Conservation (phyloP, 768 basidiomycete genomes). For the Mrakia frigida region DNA sequence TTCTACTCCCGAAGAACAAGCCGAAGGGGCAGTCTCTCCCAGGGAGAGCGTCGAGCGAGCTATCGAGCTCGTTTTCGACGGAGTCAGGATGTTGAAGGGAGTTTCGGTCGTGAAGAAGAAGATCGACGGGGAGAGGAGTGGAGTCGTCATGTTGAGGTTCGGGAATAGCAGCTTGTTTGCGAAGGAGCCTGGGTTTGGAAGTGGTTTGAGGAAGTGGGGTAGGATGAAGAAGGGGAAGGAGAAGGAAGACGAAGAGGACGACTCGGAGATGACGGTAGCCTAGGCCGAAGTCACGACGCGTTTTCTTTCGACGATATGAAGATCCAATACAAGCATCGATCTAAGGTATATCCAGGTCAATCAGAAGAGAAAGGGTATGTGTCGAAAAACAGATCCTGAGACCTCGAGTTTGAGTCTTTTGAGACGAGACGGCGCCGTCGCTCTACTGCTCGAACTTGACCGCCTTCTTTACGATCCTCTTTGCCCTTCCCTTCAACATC, state of each 20-base stretch:
- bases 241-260: too few species aligned
- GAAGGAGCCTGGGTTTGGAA: background rate
- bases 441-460: background rate
- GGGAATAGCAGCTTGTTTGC: slow-evolving; percentile 2
- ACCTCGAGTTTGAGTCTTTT: background rate
- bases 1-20: too few species aligned
- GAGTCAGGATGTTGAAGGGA: background rate
- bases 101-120: slow-evolving; percentile 1
- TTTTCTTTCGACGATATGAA: too few species aligned
- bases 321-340: too few species aligned
- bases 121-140: background rate
- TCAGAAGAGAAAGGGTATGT: background rate
- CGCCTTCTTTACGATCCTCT: background rate
- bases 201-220: background rate
- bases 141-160: background rate
- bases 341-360: too few species aligned
- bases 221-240: background rate
- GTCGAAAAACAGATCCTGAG: too few species aligned
- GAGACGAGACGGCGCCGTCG: too few species aligned
- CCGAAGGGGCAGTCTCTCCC: background rate
- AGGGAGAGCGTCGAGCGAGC: background rate
- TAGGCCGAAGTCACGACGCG: background rate
- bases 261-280: too few species aligned
- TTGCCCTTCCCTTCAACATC: background rate
- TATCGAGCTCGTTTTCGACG: background rate